A percentile compares a stretch with the other conserved stretches of the same genome.
Evolutionary conservation across 805 yeast genomes (phyloP).

Genomic region (Metschnikowia matae): DNA sequence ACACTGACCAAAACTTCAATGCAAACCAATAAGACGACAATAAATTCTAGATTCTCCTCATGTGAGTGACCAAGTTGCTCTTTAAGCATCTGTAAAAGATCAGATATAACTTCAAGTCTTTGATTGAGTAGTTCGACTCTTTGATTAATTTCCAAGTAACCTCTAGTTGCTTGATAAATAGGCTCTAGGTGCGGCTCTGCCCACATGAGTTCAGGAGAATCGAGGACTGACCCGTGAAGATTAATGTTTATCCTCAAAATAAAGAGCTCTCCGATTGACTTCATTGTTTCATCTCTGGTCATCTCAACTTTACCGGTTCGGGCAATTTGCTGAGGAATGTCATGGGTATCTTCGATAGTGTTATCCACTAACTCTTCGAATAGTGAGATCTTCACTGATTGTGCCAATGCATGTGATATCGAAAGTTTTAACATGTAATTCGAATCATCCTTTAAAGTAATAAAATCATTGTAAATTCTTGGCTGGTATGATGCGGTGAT

Average conservation of each 20-base stretch:
- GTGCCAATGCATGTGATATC: conserved; percentile 93
- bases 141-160: conserved; percentile 92
- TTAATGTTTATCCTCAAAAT: conserved; percentile 80
- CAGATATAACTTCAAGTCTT: conserved; percentile 88
- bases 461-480: conserved; percentile 90
- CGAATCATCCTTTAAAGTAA: conserved; percentile 82
- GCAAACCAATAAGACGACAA: conserved; percentile 86
- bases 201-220: conserved; percentile 98
- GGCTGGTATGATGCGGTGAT: conserved; percentile 94
- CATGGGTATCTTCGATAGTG: conserved; percentile 96
- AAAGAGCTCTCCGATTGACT: conserved; percentile 92
- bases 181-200: conserved; percentile 97
- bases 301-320: conserved; percentile 90
- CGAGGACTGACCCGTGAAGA: conserved; percentile 82
- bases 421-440: conserved; percentile 91
- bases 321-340: conserved; percentile 94
- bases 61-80: conserved; percentile 96
- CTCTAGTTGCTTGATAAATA: conserved; percentile 93
- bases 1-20: conserved; percentile 89
- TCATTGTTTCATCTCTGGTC: conserved; percentile 94
- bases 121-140: conserved; percentile 87
- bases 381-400: conserved; percentile 88
- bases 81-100: conserved; percentile 89
- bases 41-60: conserved; percentile 83
- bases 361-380: conserved; percentile 96